These are phyloP conservation scores for Boletus huronensis DNA, from an alignment of 768 basidiomycete genomes.

Conservation along the genomic window DNA sequence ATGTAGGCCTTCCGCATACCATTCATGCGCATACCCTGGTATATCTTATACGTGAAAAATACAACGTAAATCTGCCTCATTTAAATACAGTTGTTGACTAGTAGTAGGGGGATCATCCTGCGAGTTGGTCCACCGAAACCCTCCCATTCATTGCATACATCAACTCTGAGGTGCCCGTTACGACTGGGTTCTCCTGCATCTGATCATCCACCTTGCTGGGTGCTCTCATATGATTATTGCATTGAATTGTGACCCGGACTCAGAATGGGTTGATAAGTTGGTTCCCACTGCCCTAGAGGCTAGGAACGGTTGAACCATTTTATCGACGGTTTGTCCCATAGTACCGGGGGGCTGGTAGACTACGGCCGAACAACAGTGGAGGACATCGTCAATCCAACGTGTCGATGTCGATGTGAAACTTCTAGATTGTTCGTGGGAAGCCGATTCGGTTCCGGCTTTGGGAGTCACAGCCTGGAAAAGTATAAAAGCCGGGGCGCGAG, in stretches of 20 bases:
- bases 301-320: too few relatives aligned
- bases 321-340: not conserved
- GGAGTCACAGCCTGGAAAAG: not conserved
- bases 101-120: too few relatives aligned
- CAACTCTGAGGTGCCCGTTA: not conserved
- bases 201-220: too few relatives aligned
- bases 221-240: too few relatives aligned
- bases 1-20: not conserved
- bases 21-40: not conserved
- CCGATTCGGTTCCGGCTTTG: not conserved
- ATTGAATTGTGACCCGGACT: too few relatives aligned
- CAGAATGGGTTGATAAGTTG: too few relatives aligned
- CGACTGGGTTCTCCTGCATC: not conserved
- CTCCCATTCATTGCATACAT: not conserved
- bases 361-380: not conserved
- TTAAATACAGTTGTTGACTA: too few relatives aligned
- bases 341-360: too few relatives aligned
- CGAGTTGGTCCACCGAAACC: too few relatives aligned
- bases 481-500: not conserved
- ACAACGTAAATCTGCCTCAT: too few relatives aligned
- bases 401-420: not conserved
- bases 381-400: not conserved
- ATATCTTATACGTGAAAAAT: not conserved
- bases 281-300: too few relatives aligned
- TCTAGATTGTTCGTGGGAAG: not conserved